Base-by-base conservation (phyloP, 2,329 filamentous ascomycete species). In the Metarhizium rileyi region DNA sequence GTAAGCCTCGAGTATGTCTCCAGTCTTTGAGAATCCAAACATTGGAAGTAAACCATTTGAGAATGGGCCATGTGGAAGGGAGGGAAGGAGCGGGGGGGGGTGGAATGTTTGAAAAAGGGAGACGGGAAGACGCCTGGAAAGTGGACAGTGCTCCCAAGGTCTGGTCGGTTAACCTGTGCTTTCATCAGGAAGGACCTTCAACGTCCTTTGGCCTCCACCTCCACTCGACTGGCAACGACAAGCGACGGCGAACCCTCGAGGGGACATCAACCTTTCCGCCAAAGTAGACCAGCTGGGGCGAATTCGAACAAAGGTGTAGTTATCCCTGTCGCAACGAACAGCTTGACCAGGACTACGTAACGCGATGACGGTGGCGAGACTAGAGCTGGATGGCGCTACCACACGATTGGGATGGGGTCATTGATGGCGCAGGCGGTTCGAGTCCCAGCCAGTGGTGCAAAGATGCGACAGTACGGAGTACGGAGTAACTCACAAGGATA, bases 331-430 rank as follows among this genome's bases (percentile, higher is more conserved):
- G 30, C 30, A 28, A 28, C 12, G 27, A 28, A 28, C 27, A 28
- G 33, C 12, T 16, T 18, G 12, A 5, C 3, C 33, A 36, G n/a
- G n/a, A 16, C n/a, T 5, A 12, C 12, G 20, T 40, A n/a, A n/a
- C n/a, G n/a, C 18, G 36, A 23, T 10, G 20, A 22, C 36, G 20
- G 48, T 49, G 46, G 46, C 8, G 20, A 20, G 23, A 49, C 43
- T 16, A 41, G 49, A 51, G 49, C 46, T 49, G 41, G 44, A 54
- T 48, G 52, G 50, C 52, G 52, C 52, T 54, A 49, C 52, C 51
- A 47, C 50, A 50, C 50, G 50, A n/a, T 48, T 54, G 44, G 25
- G 33, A 52, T n/a, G n/a, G n/a, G n/a, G n/a, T n/a, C n/a, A n/a
- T n/a, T n/a, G n/a, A n/a, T 53, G 47, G 50, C 46, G 48, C 7